Base-by-base conservation (phyloP, 257 asterid genomes). In the Penstemon eatonii region DNA sequence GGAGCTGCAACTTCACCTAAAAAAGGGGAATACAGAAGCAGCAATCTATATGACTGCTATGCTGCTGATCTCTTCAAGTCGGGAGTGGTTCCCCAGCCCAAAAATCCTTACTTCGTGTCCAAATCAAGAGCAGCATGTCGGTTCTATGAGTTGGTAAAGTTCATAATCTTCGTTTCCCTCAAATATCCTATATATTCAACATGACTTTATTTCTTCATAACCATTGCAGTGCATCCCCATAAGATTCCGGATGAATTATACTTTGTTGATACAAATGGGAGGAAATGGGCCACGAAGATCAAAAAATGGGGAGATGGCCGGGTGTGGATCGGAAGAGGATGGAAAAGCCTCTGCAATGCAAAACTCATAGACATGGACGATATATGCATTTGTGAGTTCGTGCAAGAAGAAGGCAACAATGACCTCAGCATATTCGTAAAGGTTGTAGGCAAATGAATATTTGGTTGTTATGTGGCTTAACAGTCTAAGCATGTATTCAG, bases 1-100 rank as follows among this genome's bases (percentile, higher is more conserved):
- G 71, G 67, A 18, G 10, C 8, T 5, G 50, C 36, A 52, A 56
- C 9, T 15, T 18, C 4, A 3, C 57, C 25, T 7, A 33, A 36
- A 3, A 60, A 5, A 13, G 40, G 54, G 33, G 45, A 2, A 1
- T 57, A 15, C 55, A 50, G 4, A 38, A 56, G 42, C 44, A 7
- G 15, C 7, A 7, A 15, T 1, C 7, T 18, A 7, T 7, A 5
- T 2, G 79, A 69, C 38, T 57, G 49, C 25, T 74, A 77, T 37
- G 80, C 80, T 39, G 45, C 33, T 3, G 68, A 74, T 10, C 70
- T 80, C 67, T 73, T 80, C 74, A 4, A 6, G 38, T 65, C 67
- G 8, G 85, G 85, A 40, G 38, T 49, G 7, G 53, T 52, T 43
- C 25, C 40, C 13, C 73, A 13, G 44, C 85, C 85, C 13, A 2